Conservation (phyloP, 495 filamentous ascomycete genomes). For the Amorphotheca resinae region DNA sequence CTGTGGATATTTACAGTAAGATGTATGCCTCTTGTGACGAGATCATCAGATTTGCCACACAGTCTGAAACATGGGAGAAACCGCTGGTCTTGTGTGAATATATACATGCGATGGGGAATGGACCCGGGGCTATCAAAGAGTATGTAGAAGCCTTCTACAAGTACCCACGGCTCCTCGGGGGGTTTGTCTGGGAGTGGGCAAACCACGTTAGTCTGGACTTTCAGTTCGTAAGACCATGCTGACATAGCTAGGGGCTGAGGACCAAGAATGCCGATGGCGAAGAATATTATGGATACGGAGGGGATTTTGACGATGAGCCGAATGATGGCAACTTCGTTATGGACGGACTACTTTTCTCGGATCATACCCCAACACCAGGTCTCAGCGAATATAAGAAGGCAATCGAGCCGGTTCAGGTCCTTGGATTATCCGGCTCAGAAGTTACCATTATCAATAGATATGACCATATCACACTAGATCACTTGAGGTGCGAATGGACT, state of each 20-base stretch:
- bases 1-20: constrained; percentile 50
- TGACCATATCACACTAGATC: constrained; percentile 38
- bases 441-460: constrained; percentile 38
- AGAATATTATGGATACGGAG: constrained; percentile 55
- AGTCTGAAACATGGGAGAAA: constrained; percentile 29
- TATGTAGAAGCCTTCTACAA: constrained; percentile 57
- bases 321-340: constrained; percentile 59
- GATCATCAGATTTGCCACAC: constrained; percentile 30
- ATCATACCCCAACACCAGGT: constrained; percentile 48
- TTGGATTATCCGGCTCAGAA: constrained; percentile 21
- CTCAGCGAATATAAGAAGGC: constrained; percentile 52
- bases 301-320: constrained; percentile 58
- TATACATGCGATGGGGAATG: constrained; percentile 65
- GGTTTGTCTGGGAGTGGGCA: constrained; percentile 68
- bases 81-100: constrained; percentile 60
- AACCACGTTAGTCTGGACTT: constrained; percentile 37
- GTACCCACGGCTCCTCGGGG: constrained; percentile 51
- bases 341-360: constrained; percentile 50
- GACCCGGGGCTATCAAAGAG: constrained; percentile 53
- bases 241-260: constrained; percentile 34
- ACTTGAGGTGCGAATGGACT: constrained; percentile 33
- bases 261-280: constrained; percentile 40
- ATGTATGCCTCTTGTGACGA: constrained; percentile 50
- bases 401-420: constrained; percentile 46
- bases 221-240: not conserved